Percentiles rank a stretch among this genome's conserved stretches.
Conservation (phyloP, 345 rosid species). For the Citrus medica region DNA sequence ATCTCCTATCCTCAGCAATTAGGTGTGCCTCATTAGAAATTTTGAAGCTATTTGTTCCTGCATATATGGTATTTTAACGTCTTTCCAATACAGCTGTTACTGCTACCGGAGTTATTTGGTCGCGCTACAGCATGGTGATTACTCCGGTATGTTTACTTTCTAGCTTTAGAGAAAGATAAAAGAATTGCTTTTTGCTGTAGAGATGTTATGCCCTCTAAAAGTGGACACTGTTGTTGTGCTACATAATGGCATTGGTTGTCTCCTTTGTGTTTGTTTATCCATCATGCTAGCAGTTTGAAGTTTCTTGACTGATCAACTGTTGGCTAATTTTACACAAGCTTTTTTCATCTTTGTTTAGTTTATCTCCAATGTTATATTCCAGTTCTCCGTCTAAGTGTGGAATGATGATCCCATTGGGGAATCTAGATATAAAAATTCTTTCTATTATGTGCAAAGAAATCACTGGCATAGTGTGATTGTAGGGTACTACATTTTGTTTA, state of each 20-base stretch:
- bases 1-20: slow-evolving; percentile 49
- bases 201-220: background rate
- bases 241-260: background rate
- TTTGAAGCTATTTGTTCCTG: background rate
- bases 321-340: background rate
- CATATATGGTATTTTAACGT: background rate
- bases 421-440: background rate
- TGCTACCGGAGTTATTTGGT: slow-evolving; percentile 25
- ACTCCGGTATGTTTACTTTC: slow-evolving; percentile 21
- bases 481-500: background rate
- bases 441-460: background rate
- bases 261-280: background rate
- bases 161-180: background rate
- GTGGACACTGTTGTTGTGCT: background rate
- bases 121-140: slow-evolving; percentile 23
- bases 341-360: background rate
- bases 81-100: slow-evolving; percentile 17
- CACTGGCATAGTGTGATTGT: background rate
- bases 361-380: background rate
- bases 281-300: background rate
- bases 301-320: background rate
- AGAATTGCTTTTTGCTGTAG: background rate
- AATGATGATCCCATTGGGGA: too few species aligned
- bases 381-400: background rate
- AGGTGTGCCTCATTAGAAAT: slow-evolving; percentile 11